Evolutionary conservation across 2,329 filamentous ascomycete species (phyloP).

Genomic region (Scedosporium dehoogii): DNA sequence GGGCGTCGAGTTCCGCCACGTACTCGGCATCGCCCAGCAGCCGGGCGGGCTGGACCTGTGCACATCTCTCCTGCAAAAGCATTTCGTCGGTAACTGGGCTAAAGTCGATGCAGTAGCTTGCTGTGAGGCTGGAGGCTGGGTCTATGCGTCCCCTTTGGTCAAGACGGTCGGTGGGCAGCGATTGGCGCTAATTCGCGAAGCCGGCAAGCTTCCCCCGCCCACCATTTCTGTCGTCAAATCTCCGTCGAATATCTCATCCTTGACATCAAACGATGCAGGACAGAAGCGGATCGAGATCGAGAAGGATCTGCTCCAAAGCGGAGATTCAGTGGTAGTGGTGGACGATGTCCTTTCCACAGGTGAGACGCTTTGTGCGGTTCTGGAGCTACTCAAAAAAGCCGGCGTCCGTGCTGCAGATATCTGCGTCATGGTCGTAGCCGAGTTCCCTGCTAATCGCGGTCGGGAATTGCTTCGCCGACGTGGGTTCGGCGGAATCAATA

Average conservation of each 20-base stretch:
- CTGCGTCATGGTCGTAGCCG: conserved; percentile 41
- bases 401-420: conserved; percentile 31
- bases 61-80: conserved; percentile 34
- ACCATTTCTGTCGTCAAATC: conserved; percentile 36
- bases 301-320: conserved; percentile 25
- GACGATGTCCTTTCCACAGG: conserved; percentile 52
- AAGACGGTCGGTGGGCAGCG: conserved; percentile 28
- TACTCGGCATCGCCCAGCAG: conserved; percentile 44
- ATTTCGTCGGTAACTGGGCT: conserved; percentile 36
- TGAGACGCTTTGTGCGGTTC: conserved; percentile 40
- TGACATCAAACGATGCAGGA: conserved; percentile 12
- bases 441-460: conserved; percentile 46
- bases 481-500: conserved; percentile 37
- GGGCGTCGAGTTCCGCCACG: conserved; percentile 45
- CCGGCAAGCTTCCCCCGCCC: conserved; percentile 49
- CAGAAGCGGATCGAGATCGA: conserved; percentile 39
- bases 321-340: conserved; percentile 40
- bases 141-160: conserved; percentile 44
- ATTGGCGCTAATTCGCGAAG: conserved; percentile 41
- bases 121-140: conserved; percentile 48
- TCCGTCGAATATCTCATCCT: conserved; percentile 43
- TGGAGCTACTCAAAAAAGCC: conserved; percentile 34
- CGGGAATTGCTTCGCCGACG: conserved; percentile 30
- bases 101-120: conserved; percentile 33
- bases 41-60: conserved; percentile 40